phyloP scores from a whole-genome alignment of 768 basidiomycete genomes.

The Lactarius vividus region DNA sequence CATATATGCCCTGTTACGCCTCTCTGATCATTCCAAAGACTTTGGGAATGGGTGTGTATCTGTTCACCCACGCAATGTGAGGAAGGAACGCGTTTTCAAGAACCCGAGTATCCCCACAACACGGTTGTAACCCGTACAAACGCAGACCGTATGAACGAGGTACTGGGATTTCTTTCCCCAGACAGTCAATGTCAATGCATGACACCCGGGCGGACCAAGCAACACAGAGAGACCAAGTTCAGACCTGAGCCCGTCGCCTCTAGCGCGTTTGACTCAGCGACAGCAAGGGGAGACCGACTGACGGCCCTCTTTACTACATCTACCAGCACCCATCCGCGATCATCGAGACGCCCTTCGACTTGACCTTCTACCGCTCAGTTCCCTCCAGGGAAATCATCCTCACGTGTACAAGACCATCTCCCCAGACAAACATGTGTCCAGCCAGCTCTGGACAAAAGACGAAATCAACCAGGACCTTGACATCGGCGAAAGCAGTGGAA shows the following conservation, averaged over 20 bases:
- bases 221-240: conserved; percentile 45
- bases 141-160: conserved; percentile 46
- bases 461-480: conserved; percentile 37
- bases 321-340: too few species aligned
- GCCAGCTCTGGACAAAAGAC: conserved; percentile 42
- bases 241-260: conserved; percentile 35
- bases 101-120: conserved; percentile 42
- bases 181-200: too few species aligned
- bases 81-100: conserved; percentile 37
- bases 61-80: not conserved
- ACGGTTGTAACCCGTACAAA: conserved; percentile 53
- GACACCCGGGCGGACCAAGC: not conserved
- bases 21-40: conserved; percentile 38
- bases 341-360: conserved; percentile 50
- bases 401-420: conserved; percentile 55
- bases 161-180: conserved; percentile 16
- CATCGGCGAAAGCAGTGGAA: conserved; percentile 52
- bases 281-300: conserved; percentile 32
- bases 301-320: too few species aligned
- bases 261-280: conserved; percentile 14
- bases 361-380: conserved; percentile 46
- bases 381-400: conserved; percentile 30
- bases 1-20: conserved; percentile 36
- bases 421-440: conserved; percentile 42
- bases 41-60: conserved; percentile 39